Percentiles rank a stretch among this genome's conserved stretches.
Conservation (phyloP, 1,284 basidiomycete species). For the Schizophyllum amplum region DNA sequence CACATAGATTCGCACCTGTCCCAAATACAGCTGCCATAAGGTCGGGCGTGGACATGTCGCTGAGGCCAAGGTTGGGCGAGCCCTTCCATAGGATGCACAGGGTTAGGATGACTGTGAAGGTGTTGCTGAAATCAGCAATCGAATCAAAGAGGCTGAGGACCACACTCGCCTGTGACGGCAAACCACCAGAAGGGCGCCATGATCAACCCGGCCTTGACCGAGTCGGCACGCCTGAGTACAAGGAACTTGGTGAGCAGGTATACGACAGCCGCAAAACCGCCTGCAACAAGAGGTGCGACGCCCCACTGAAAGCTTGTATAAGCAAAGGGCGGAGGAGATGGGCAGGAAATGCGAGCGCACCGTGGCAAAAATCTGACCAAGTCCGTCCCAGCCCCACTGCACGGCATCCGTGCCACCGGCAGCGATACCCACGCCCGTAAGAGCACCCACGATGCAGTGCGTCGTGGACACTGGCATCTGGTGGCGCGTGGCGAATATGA, state of each 20-base stretch:
- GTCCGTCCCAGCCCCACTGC: constrained; percentile 22
- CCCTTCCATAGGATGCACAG: constrained; percentile 15
- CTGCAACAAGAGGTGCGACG: constrained; percentile 15
- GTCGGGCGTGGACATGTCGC: constrained; percentile 8
- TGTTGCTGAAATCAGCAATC: neutral
- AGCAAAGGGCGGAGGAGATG: neutral
- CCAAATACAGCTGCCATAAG: constrained; percentile 18
- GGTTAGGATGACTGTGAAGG: constrained; percentile 8
- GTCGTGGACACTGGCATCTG: constrained; percentile 1
- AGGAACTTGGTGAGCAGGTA: constrained; percentile 20
- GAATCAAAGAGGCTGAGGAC: constrained; percentile 1
- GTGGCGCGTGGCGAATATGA: neutral
- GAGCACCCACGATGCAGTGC: constrained; percentile 16
- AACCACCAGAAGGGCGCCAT: constrained; percentile 21
- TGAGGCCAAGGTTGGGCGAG: constrained; percentile 16
- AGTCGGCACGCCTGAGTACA: constrained; percentile 17
- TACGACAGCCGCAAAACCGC: constrained; percentile 17
- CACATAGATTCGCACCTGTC: neutral
- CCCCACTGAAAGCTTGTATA: constrained; percentile 8
- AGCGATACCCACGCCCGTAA: constrained; percentile 22
- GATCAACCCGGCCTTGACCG: constrained; percentile 15
- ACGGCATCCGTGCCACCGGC: constrained; percentile 18
- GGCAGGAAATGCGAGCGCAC: constrained; percentile 10
- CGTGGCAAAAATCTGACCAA: constrained; percentile 20
- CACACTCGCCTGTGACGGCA: constrained; percentile 17